phyloP scores from a whole-genome alignment of 2,329 filamentous ascomycete genomes.

The Fusarium robinianum region DNA sequence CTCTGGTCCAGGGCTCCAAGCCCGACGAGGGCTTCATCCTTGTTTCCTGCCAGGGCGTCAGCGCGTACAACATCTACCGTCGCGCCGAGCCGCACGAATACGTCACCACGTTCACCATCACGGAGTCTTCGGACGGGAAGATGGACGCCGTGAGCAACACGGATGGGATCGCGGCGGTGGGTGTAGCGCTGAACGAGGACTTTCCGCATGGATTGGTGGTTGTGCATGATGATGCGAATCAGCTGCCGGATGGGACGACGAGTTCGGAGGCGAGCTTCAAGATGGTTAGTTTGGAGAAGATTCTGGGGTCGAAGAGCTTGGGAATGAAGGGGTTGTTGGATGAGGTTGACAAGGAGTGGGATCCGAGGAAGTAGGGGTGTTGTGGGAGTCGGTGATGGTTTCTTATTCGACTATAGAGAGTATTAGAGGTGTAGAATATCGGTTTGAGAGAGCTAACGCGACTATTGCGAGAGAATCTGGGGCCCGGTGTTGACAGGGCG shows the following conservation, averaged over 20 bases:
- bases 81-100: conserved; percentile 54
- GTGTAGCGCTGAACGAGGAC: conserved; percentile 46
- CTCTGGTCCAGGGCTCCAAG: conserved; percentile 51
- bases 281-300: conserved; percentile 48
- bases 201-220: conserved; percentile 54
- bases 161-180: conserved; percentile 55
- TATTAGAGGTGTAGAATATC: no score
- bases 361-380: conserved; percentile 42
- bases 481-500: no score
- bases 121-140: conserved; percentile 45
- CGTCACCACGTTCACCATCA: conserved; percentile 54
- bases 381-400: no score
- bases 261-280: conserved; percentile 56
- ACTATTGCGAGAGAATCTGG: no score
- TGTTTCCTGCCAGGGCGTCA: conserved; percentile 58
- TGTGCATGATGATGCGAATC: conserved; percentile 59
- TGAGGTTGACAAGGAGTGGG: conserved; percentile 46
- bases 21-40: conserved; percentile 54
- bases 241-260: conserved; percentile 51
- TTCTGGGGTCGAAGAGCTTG: conserved; percentile 41
- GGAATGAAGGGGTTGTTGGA: conserved; percentile 38
- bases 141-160: conserved; percentile 59
- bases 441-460: no score
- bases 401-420: no score
- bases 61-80: conserved; percentile 56